Conservation (phyloP, 2,329 filamentous ascomycete species). For the Ophiostoma populinum region DNA sequence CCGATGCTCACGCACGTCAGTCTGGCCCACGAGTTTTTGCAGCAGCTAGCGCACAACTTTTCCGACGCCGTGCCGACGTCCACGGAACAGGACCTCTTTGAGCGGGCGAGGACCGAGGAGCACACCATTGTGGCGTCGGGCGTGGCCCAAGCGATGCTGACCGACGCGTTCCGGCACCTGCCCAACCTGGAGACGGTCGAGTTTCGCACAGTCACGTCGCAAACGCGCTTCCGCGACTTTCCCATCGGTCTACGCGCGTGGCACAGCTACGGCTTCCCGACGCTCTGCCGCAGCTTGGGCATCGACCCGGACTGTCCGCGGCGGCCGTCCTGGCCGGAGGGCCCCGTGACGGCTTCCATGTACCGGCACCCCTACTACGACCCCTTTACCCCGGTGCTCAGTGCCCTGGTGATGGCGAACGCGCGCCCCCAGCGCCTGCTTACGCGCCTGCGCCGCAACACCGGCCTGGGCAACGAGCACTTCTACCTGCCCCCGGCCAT, state of each 20-base stretch:
- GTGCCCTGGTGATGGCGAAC: no score
- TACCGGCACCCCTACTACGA: no score
- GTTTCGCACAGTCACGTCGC: constrained; percentile 39
- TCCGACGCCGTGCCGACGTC: neutral
- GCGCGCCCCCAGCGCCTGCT: no score
- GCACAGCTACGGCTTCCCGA: constrained; percentile 30
- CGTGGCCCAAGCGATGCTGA: constrained; percentile 33
- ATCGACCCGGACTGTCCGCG: no score
- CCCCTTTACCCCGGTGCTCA: no score
- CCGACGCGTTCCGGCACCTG: constrained; percentile 36
- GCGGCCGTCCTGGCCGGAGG: no score
- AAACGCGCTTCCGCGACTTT: constrained; percentile 30
- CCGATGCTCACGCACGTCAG: constrained; percentile 27
- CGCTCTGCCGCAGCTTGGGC: no score
- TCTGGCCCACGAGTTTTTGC: constrained; percentile 24
- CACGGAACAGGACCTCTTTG: neutral
- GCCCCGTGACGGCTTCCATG: constrained; percentile 21
- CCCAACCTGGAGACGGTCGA: constrained; percentile 36
- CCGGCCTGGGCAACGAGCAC: constrained; percentile 1
- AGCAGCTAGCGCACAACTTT: no score
- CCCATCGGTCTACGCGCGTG: constrained; percentile 20
- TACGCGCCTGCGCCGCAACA: no score
- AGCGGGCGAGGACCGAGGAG: constrained; percentile 12
- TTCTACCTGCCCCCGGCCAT: constrained; percentile 25
- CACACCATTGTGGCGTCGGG: constrained; percentile 24